Evolutionary conservation across 2,329 filamentous ascomycete species (phyloP).

Genomic region (Phyllosticta paracitricarpa): DNA sequence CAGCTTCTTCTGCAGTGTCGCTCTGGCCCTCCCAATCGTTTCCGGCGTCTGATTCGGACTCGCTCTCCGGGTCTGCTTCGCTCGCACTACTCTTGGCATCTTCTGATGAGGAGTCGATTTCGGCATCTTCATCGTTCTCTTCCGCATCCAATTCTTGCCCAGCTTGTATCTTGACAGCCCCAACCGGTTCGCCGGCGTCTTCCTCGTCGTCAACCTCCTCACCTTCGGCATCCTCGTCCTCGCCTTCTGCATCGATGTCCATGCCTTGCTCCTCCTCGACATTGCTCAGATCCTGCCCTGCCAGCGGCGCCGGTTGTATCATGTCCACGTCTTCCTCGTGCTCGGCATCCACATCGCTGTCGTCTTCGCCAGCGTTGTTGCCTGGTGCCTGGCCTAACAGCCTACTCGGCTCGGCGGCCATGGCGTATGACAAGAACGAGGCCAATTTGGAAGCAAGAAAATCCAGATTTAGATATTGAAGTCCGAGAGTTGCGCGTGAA

Average conservation of each 20-base stretch:
- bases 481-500: not conserved
- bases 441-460: constrained; percentile 24
- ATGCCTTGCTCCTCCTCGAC: constrained; percentile 30
- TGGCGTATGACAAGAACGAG: constrained; percentile 31
- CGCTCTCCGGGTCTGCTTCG: constrained; percentile 25
- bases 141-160: constrained; percentile 29
- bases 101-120: constrained; percentile 26
- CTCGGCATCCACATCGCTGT: constrained; percentile 29
- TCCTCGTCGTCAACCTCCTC: constrained; percentile 41
- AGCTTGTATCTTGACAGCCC: constrained; percentile 31
- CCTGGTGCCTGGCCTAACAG: constrained; percentile 25
- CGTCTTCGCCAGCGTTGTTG: constrained; percentile 23
- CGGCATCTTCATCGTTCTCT: constrained; percentile 30
- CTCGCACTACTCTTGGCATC: constrained; percentile 27
- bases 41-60: constrained; percentile 46
- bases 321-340: constrained; percentile 27
- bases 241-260: constrained; percentile 37
- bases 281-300: constrained; percentile 21
- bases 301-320: constrained; percentile 18
- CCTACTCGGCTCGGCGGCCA: constrained; percentile 30
- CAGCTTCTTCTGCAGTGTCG: constrained; percentile 47
- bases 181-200: constrained; percentile 34
- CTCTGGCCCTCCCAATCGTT: constrained; percentile 44
- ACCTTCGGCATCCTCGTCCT: constrained; percentile 41
- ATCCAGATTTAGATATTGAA: constrained; percentile 14